Percentiles rank a stretch among this genome's conserved stretches.
These are phyloP conservation scores for Phytopythium cucurbitacearum DNA, from an alignment of 352 stramenopile genomes.

Conservation along the genomic window DNA sequence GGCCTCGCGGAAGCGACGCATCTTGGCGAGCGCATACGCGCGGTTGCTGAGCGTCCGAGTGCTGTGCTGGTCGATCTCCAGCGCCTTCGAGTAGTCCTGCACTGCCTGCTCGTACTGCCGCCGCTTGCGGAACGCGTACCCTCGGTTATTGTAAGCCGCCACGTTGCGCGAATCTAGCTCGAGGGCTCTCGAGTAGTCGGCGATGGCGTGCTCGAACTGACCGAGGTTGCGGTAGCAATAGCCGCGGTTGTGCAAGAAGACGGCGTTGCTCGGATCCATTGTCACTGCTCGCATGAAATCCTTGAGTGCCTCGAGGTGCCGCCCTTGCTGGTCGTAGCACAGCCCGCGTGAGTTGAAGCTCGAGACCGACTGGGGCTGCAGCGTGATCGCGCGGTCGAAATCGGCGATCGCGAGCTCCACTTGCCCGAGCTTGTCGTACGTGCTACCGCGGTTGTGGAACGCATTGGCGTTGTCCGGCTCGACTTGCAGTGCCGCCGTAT, in stretches of 20 bases:
- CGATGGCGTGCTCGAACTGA: constrained; percentile 60
- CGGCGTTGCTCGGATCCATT: constrained; percentile 65
- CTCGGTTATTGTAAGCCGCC: constrained; percentile 81
- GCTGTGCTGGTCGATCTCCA: constrained; percentile 69
- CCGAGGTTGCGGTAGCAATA: constrained; percentile 83
- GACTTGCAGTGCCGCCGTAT: constrained; percentile 62
- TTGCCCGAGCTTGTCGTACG: constrained; percentile 71
- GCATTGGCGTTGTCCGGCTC: constrained; percentile 76
- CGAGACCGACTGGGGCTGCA: constrained; percentile 54
- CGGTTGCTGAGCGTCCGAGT: constrained; percentile 83
- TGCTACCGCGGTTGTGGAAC: constrained; percentile 82
- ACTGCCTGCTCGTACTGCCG: constrained; percentile 62
- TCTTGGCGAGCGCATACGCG: constrained; percentile 83
- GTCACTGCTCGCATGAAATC: constrained; percentile 66
- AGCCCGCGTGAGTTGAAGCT: constrained; percentile 83
- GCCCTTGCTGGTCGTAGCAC: constrained; percentile 64
- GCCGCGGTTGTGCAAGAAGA: constrained; percentile 85
- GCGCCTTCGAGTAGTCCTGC: constrained; percentile 67
- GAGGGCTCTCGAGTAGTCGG: constrained; percentile 65
- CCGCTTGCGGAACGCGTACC: constrained; percentile 78
- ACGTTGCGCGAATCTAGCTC: constrained; percentile 63
- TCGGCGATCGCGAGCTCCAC: constrained; percentile 55
- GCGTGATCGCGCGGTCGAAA: constrained; percentile 57
- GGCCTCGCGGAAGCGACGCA: constrained; percentile 53
- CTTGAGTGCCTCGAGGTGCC: constrained; percentile 56